Evolutionary conservation across 345 rosid species (phyloP).

Genomic region (Brassica rapa): DNA sequence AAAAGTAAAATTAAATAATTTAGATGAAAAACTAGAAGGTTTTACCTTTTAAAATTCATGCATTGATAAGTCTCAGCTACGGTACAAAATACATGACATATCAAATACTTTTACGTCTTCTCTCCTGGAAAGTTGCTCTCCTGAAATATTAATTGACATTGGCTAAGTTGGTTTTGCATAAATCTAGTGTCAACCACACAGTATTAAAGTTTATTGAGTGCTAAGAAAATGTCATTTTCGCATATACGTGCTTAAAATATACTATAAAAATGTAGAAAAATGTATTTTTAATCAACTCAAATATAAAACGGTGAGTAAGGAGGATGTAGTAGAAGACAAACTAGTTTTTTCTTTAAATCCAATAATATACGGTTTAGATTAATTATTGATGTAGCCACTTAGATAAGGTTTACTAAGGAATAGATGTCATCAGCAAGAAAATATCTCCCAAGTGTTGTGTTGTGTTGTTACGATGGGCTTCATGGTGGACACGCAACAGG

Average conservation of each 20-base stretch:
- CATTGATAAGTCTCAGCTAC: no score
- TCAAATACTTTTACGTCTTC: no score
- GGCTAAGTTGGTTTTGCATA: not conserved
- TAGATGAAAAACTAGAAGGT: no score
- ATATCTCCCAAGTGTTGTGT: not conserved
- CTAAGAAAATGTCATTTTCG: not conserved
- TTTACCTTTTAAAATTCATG: no score
- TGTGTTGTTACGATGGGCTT: slow-evolving; percentile 46
- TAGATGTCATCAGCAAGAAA: not conserved
- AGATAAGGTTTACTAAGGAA: not conserved
- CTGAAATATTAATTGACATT: no score
- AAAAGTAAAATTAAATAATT: no score
- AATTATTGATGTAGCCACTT: not conserved
- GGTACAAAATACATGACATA: no score
- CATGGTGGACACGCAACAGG: slow-evolving; percentile 44
- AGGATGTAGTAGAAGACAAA: not conserved
- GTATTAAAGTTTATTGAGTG: not conserved
- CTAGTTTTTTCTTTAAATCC: not conserved
- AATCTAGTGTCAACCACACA: not conserved
- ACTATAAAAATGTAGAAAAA: no score
- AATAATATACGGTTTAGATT: not conserved
- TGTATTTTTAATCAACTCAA: not conserved
- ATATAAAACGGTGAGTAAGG: not conserved
- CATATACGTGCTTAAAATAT: not conserved
- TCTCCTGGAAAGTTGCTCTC: no score